Conservation (phyloP, 2,329 filamentous ascomycete genomes). For the Thielaviopsis musarum region DNA sequence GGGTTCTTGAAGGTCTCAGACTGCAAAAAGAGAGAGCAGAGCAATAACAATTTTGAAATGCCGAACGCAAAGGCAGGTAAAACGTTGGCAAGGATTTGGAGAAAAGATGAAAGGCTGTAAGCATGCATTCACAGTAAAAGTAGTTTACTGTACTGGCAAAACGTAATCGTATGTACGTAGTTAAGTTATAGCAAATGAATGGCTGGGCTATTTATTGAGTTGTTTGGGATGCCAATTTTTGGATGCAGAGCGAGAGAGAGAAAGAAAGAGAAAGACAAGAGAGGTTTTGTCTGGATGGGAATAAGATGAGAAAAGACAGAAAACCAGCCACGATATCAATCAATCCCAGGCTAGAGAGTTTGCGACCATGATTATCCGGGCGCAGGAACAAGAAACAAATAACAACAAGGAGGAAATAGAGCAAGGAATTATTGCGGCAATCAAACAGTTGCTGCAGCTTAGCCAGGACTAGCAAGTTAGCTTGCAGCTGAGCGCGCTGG, state of each 20-base stretch:
- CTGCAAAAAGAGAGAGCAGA: not conserved
- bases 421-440: not conserved
- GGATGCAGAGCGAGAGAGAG: not conserved
- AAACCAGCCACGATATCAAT: not conserved
- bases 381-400: not conserved
- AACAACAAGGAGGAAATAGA: not conserved
- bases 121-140: not conserved
- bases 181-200: not conserved
- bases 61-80: not conserved
- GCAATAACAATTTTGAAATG: not conserved
- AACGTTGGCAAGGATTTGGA: not conserved
- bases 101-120: not conserved
- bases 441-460: not conserved
- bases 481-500: not conserved
- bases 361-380: not conserved
- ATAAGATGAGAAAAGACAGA: not conserved
- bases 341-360: not conserved
- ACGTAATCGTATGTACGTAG: not conserved
- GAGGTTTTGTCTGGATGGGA: not conserved
- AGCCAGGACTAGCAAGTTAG: not conserved
- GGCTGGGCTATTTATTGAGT: not conserved
- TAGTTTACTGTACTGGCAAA: not conserved
- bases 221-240: not conserved
- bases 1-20: not conserved
- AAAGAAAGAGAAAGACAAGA: not conserved